phyloP scores from a whole-genome alignment of 2,329 filamentous ascomycete genomes.

The Neofusicoccum ribis region DNA sequence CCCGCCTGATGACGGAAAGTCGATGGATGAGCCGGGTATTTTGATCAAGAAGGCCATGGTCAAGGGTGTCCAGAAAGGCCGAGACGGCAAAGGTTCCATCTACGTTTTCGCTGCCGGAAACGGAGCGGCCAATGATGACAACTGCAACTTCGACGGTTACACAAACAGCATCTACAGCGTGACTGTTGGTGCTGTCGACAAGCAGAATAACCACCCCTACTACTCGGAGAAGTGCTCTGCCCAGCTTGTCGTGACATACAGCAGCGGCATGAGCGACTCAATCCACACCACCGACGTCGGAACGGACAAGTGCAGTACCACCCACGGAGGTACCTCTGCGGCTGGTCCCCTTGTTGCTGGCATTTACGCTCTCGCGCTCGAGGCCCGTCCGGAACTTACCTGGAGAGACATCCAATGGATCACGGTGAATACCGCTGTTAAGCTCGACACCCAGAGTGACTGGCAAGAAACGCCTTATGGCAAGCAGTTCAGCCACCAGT shows the following conservation, averaged over 20 bases:
- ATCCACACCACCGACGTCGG: constrained; percentile 98
- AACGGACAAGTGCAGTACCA: constrained; percentile 70
- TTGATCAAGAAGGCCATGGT: constrained; percentile 89
- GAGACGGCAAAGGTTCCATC: constrained; percentile 79
- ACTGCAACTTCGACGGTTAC: constrained; percentile 99
- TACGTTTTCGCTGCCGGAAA: constrained; percentile 98
- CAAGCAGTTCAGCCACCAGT: constrained; percentile 89
- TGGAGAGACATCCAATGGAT: constrained; percentile 97
- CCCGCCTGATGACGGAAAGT: constrained; percentile 85
- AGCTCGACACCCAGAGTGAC: constrained; percentile 72
- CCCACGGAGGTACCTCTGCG: constrained; percentile 94
- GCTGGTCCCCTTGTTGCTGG: constrained; percentile 91
- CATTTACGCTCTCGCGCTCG: constrained; percentile 83
- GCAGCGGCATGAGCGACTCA: constrained; percentile 81
- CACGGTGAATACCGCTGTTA: constrained; percentile 78
- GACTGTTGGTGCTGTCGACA: constrained; percentile 89
- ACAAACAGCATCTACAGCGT: constrained; percentile 99
- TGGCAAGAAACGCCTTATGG: constrained; percentile 83
- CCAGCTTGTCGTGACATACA: constrained; percentile 93
- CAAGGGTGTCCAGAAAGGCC: constrained; percentile 86
- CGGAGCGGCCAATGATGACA: constrained; percentile 81
- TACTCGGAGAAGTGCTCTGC: constrained; percentile 97
- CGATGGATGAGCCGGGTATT: constrained; percentile 91
- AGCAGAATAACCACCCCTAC: constrained; percentile 83
- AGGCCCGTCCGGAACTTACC: constrained; percentile 79